Base-by-base conservation (phyloP, 1,284 basidiomycete species). In the Lignosus rhinocerotis region DNA sequence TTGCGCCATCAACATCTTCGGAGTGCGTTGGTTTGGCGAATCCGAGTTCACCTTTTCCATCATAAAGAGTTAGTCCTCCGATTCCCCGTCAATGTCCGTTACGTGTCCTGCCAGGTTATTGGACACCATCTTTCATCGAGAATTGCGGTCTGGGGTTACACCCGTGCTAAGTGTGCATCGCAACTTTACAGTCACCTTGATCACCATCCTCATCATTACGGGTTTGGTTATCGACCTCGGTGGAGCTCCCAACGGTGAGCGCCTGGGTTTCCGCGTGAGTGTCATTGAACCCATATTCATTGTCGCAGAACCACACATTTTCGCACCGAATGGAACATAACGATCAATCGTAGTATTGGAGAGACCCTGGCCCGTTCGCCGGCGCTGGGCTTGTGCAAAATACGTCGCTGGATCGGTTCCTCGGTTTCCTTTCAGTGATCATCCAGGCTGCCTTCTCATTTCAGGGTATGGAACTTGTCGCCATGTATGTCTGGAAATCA, bases 361-460 rank as follows among this genome's bases (percentile, higher is more conserved):
- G 80, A 59, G 72, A 88, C 65, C 87, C 88, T 6, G 90, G 88
- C 17, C 79, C 87, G 1, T 69, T 90, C 53, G 74, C 72, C 16
- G 69, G 78, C 31, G 76, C 80, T 7, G 77, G 77, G 17, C 72
- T 85, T 45, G 78, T 80, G 47, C 79, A 78, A 44, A 64, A 70
- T 54, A 60, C 75, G 38, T 66, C 70, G 52, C 73, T 77, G 1
- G 87, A 88, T 65, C 78, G 83, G 21, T 93, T 88, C 77, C 78
- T 92, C 25, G 89, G 79, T 16, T 82, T 93, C 66, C 74, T 91
- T 53, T 79, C 76, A 55, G 85, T 87, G 25, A 72, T 93, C 49
- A 83, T 92, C 21, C 89, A 92, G 69, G 90, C 92, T 11, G 88
- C 87, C 2, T 95, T 93, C 79, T 92, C 90, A 2, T 91, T 88